Evolutionary conservation across 805 yeast genomes (phyloP), one percentile per base, ranked within the genome.

Genomic region (Suhomyces sp.): DNA sequence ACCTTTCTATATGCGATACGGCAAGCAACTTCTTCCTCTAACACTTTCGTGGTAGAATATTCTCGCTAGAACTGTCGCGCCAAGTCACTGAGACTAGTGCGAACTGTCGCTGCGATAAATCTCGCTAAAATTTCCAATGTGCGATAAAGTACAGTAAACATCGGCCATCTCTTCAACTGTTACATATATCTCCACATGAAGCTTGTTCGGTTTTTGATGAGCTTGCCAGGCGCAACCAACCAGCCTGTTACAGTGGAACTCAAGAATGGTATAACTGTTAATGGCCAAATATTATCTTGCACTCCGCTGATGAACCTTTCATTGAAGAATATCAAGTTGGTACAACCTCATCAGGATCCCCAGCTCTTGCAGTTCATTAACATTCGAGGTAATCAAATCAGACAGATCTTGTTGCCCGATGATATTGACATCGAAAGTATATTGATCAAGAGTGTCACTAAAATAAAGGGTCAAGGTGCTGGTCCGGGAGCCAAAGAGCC

Each of bases 301-400:
- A 78, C 96, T 2, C 97, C 97, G 24, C 81, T 87, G 56, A 92
- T 92, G 98, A 92, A 92, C 68, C 84, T 92, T 44, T 83, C 89
- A 4, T 68, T 92, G 55, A 84, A 87, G 60, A 87, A 87, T 57
- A 93, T 89, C 46, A 87, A 85, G 59, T 83, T 93, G 80, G 84
- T 92, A 2, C 78, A 87, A 43, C 82, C 80, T 50, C 79, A 84
- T 63, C 83, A 88, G 51, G 88, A 83, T 50, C 87, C 96, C 0
- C 78, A 83, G 39, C 69, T 80, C 10, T 72, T 91, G 58, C 96
- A 89, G 60, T 87, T 80, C 66, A 86, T 92, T 61, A 90, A 87
- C 60, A 80, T 93, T 29, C 79, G 98, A 62, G 98, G 98, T 2
- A 92, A 85, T 69, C 93, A 89, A 50, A 86, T 92, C 31, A 81